These are phyloP conservation scores for Elongisporangium senticosum DNA, from an alignment of 352 stramenopile genomes.

Conservation along the genomic window DNA sequence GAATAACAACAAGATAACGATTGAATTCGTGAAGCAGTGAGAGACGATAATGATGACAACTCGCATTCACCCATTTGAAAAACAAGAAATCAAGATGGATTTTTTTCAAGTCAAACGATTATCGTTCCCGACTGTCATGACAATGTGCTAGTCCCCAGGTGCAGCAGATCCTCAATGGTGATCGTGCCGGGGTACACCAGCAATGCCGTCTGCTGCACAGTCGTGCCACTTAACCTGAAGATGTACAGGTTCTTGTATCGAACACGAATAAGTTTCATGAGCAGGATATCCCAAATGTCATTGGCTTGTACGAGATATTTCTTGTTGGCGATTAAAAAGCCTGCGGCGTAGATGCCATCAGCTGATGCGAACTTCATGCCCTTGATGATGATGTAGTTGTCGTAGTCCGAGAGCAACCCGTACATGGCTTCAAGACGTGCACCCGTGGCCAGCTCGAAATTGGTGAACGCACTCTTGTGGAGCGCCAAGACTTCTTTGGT, in stretches of 20 bases:
- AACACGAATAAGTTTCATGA: constrained; percentile 9
- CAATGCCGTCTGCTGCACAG: constrained; percentile 1
- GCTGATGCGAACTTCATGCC: constrained; percentile 18
- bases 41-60: no score
- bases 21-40: no score
- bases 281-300: constrained; percentile 5
- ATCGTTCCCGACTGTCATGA: no score
- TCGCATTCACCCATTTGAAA: no score
- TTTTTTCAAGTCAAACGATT: no score
- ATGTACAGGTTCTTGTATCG: constrained; percentile 3
- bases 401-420: constrained; percentile 3
- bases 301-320: constrained; percentile 11
- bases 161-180: background rate
- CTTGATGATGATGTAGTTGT: constrained; percentile 14
- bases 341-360: constrained; percentile 12
- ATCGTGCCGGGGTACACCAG: constrained; percentile 2
- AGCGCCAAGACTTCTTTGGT: no score
- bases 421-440: constrained; percentile 8
- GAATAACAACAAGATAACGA: no score
- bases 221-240: background rate
- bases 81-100: no score
- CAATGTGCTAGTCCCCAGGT: no score
- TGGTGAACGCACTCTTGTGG: constrained; percentile 12
- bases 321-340: constrained; percentile 10
- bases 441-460: constrained; percentile 22